Evolutionary conservation across 179 eudicot species (phyloP).

Genomic region (Corrigiola litoralis): DNA sequence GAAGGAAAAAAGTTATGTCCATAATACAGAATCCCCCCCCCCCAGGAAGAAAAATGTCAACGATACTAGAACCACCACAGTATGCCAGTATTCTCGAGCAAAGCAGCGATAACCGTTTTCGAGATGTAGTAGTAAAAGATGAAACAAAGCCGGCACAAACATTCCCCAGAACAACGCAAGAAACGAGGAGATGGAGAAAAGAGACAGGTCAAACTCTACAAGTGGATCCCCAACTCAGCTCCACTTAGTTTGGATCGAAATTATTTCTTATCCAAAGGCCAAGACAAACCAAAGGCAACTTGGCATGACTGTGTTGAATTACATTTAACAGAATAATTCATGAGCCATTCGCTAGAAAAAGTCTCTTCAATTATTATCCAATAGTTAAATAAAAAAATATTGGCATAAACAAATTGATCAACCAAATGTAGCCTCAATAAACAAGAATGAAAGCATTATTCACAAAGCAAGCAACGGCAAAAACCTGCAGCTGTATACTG

Average conservation of each 20-base stretch:
- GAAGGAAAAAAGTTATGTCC: not conserved
- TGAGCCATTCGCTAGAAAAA: not conserved
- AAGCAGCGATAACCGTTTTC: too few species aligned
- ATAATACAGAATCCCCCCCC: not conserved
- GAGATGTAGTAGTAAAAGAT: too few species aligned
- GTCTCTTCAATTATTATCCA: not conserved
- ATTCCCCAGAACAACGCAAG: too few species aligned
- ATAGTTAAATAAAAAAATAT: too few species aligned
- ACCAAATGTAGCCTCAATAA: not conserved
- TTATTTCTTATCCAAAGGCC: not conserved
- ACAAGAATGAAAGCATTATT: not conserved
- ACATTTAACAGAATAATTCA: not conserved
- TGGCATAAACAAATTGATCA: not conserved
- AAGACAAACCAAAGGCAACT: not conserved
- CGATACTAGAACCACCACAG: too few species aligned
- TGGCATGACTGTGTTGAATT: not conserved
- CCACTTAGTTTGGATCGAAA: too few species aligned
- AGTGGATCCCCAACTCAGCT: too few species aligned
- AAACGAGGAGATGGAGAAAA: too few species aligned
- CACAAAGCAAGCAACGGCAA: not conserved
- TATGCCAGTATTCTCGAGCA: too few species aligned
- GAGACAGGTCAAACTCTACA: too few species aligned
- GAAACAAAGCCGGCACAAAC: too few species aligned
- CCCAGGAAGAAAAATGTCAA: too few species aligned
- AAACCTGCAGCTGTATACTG: conserved; percentile 90